Evolutionary conservation across 2,329 filamentous ascomycete genomes (phyloP), one percentile per base, ranked within the genome.

Genomic region (Botryotinia convoluta): DNA sequence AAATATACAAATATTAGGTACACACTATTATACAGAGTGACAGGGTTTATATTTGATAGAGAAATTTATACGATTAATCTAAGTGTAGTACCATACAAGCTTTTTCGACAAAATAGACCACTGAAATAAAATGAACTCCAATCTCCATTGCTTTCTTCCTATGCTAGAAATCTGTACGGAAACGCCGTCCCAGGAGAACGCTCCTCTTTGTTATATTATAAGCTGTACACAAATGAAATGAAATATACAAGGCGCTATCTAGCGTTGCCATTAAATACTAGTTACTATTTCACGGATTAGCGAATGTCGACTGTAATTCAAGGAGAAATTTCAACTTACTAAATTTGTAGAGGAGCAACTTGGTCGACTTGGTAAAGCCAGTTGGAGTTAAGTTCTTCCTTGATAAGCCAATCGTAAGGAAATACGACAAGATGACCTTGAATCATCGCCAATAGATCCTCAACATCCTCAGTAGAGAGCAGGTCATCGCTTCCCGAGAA

Each of bases 351-450:
- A 73, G 96, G 96, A 79, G 96, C 97, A 81, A 99, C 91, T 82
- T 97, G 92, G 82, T 99, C 96, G 72, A 98, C 93, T 80, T 95
- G 94, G 83, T 97, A 98, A 75, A 98, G 88, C 96, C 96, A 99
- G 81, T 98, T 97, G 73, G 94, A 93, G 77, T 94, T 95, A 80
- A 91, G 90, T 85, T 98, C 96, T 84, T 98, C 96, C 72, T 91
- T 92, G 78, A 92, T 89, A 71, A 97, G 88, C 94, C 97, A 99
- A 79, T 99, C 94, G 82, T 98, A 97, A 9, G 96, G 96, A 86
- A 97, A 99, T 76, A 93, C 85, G 39, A 99, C 95, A 70, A 99
- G 82, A 81, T 95, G 91, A 1, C 96, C 96, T 82, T 98, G 95
- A 39, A 96, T 88, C 84, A 96, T 84, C 76, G 89, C 88, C 77